Percentiles rank a stretch among this genome's conserved stretches.
Evolutionary conservation across 1,284 basidiomycete genomes (phyloP).

Genomic region (Anthracocystis panici-leucophaei): DNA sequence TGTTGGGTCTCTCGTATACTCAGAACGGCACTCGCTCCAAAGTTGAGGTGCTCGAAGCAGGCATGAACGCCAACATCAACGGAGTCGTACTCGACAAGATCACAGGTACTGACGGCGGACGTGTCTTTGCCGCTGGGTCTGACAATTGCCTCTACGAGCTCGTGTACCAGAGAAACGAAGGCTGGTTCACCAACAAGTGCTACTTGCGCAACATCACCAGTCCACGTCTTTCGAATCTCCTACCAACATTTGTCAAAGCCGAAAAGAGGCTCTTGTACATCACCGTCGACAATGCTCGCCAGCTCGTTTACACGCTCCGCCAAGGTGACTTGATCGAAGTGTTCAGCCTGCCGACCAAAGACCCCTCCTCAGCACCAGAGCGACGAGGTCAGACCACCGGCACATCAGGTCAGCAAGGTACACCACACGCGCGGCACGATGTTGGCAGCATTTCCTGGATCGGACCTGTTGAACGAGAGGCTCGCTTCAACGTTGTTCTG

Average conservation of each 20-base stretch:
- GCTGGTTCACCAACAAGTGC: conserved; percentile 86
- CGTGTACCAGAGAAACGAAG: conserved; percentile 89
- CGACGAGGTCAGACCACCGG: conserved; percentile 60
- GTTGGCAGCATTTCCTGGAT: conserved; percentile 63
- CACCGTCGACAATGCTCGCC: conserved; percentile 59
- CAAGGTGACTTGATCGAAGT: conserved; percentile 65
- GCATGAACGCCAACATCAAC: conserved; percentile 82
- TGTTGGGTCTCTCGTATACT: conserved; percentile 82
- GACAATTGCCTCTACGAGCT: conserved; percentile 93
- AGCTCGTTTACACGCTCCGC: conserved; percentile 64
- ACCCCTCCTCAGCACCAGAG: conserved; percentile 59
- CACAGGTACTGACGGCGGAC: conserved; percentile 81
- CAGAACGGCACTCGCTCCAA: conserved; percentile 68
- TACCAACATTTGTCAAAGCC: conserved; percentile 71
- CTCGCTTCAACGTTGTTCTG: conserved; percentile 53
- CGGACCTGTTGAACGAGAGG: conserved; percentile 50
- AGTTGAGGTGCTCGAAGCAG: conserved; percentile 89
- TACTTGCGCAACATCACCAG: conserved; percentile 81
- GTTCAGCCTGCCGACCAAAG: conserved; percentile 56
- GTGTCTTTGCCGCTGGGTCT: conserved; percentile 88
- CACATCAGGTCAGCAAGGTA: conserved; percentile 62
- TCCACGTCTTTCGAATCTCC: conserved; percentile 64
- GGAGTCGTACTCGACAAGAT: conserved; percentile 82
- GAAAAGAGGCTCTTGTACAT: conserved; percentile 72
- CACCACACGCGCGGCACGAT: conserved; percentile 60